Conservation (phyloP, 2,329 filamentous ascomycete species). For the Thielaviopsis cerberus region DNA sequence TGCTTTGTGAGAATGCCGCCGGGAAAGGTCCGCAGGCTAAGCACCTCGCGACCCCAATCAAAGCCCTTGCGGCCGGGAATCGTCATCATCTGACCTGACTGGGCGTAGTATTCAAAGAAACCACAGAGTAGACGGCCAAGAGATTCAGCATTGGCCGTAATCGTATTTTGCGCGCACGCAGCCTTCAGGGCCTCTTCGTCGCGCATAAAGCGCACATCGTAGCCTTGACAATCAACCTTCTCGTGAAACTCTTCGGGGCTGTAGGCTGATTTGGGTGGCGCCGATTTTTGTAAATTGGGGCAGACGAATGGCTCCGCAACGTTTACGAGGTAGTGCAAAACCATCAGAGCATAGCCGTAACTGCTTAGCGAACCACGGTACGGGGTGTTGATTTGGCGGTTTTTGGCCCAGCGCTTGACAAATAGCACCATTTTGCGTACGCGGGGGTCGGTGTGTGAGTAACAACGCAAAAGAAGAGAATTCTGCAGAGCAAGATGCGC, state of each 20-base stretch:
- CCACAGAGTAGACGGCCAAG: conserved; percentile 56
- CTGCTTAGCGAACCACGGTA: conserved; percentile 75
- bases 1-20: conserved; percentile 56
- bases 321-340: conserved; percentile 77
- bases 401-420: conserved; percentile 79
- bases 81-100: conserved; percentile 34
- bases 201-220: conserved; percentile 59
- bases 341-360: conserved; percentile 85
- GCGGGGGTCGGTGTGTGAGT: conserved; percentile 59
- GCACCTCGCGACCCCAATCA: conserved; percentile 61
- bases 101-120: conserved; percentile 77
- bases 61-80: conserved; percentile 38
- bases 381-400: conserved; percentile 66
- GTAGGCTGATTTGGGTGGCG: conserved; percentile 23
- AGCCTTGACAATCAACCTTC: conserved; percentile 37
- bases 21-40: conserved; percentile 50
- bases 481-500: conserved; percentile 72
- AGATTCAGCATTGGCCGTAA: conserved; percentile 52
- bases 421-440: conserved; percentile 67
- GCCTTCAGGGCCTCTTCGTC: conserved; percentile 50
- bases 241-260: conserved; percentile 20
- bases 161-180: conserved; percentile 35
- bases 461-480: conserved; percentile 64
- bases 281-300: conserved; percentile 57
- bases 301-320: conserved; percentile 62